Evolutionary conservation across 2,329 filamentous ascomycete genomes (phyloP).

Genomic region (Scedosporium dehoogii): DNA sequence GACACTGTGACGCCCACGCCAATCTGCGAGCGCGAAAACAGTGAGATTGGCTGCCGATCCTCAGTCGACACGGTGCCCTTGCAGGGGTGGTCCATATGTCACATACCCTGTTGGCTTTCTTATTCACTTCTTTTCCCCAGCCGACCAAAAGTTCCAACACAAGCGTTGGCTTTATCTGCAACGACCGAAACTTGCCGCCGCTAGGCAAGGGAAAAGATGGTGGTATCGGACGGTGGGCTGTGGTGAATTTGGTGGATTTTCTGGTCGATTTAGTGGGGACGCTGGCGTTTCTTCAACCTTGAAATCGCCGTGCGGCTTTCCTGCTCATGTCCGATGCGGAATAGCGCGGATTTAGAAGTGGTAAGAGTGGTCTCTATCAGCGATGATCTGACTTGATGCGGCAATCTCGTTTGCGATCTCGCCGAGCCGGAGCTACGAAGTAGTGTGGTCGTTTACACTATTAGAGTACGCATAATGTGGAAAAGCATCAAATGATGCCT

Average conservation of each 20-base stretch:
- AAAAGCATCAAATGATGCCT: no score
- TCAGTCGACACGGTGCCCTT: background rate
- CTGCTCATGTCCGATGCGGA: background rate
- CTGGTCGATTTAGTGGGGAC: background rate
- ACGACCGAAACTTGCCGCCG: background rate
- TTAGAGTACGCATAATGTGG: no score
- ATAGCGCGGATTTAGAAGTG: background rate
- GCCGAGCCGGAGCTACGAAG: background rate
- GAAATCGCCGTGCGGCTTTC: background rate
- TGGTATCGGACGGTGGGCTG: background rate
- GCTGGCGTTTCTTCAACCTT: background rate
- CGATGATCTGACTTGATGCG: no score
- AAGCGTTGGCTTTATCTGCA: background rate
- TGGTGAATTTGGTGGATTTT: background rate
- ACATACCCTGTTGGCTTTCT: background rate
- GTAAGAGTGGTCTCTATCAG: no score
- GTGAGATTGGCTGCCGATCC: background rate
- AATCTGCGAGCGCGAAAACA: background rate
- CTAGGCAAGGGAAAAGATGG: background rate
- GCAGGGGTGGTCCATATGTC: background rate
- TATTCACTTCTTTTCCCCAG: background rate
- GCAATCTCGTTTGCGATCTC: no score
- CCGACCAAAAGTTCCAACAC: background rate
- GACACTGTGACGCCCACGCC: background rate
- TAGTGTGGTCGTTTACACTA: background rate